Evolutionary conservation across 192 early-diverging fungal species (phyloP), one percentile per base, ranked within the genome.

Genomic region (Backusella mclennaniae): DNA sequence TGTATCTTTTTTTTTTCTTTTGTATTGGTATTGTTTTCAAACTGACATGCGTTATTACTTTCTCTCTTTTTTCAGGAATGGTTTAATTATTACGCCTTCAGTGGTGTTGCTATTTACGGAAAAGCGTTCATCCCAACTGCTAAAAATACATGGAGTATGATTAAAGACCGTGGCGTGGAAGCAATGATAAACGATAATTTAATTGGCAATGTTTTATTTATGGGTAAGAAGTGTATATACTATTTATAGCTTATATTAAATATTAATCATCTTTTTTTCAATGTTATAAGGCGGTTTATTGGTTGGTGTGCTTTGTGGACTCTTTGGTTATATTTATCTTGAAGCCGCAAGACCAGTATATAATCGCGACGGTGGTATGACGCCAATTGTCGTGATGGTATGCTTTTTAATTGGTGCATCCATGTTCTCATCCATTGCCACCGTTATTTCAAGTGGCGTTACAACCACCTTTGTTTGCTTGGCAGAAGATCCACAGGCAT

Each of bases 401-500:
- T 88, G 88, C 73, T 91, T 97, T 46, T 84, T 99, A 46, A 82
- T 97, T 59, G 98, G 96, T 12, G 82, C 88, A 35, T 88, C 90
- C 67, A 91, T 96, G 87, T 96, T 98, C 78, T 90, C 86, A 44
- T 84, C 95, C 21, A 81, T 96, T 49, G 86, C 89, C 38, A 91
- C 90, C 70, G 95, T 96, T 52, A 92, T 99, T 53, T 89, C 94
- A 63, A 92, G 90, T 69, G 96, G 95, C 21, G 90, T 91, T 3
- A 86, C 94, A 0, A 93, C 97, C 6, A 97, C 97, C 0, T 98
- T 97, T 88, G 97, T 99, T 1, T 98, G 96, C 76, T 76, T 99
- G 35, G 92, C 91, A 8, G 94, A 94, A 77, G 94, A 95, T 74
- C 96, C 94, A 6, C 84, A 87, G 6, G 91, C 92, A 3, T 84